phyloP scores from a whole-genome alignment of 192 early-diverging fungal species.

The Dimargaris cristalligena region DNA sequence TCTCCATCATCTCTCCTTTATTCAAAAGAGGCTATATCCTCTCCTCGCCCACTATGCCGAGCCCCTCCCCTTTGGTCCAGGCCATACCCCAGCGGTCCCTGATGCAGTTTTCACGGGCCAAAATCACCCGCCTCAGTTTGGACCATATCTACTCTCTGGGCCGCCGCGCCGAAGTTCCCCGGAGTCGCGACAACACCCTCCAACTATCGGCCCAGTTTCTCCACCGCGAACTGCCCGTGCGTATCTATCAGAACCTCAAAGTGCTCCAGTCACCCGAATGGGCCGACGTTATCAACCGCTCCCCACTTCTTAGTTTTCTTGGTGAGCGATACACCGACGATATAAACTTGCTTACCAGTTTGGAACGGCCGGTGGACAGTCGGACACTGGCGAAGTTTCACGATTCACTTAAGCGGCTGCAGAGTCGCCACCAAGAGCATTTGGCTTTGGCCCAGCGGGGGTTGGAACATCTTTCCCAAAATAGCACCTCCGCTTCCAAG shows the following conservation, averaged over 20 bases:
- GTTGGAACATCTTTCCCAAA: conserved; percentile 24
- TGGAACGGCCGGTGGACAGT: conserved; percentile 18
- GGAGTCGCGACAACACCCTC: conserved; percentile 6
- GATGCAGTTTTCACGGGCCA: neutral
- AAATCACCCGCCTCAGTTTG: neutral
- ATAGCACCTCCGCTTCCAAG: conserved; percentile 23
- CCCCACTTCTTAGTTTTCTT: conserved; percentile 28
- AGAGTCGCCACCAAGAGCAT: conserved; percentile 18
- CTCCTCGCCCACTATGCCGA: neutral
- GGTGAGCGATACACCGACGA: conserved; percentile 32
- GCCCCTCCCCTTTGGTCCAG: neutral
- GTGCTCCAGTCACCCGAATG: conserved; percentile 27
- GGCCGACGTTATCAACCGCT: conserved; percentile 23
- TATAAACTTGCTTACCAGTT: conserved; percentile 22
- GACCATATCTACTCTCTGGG: conserved; percentile 4
- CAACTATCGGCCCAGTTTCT: conserved; percentile 32
- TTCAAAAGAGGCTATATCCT: no score
- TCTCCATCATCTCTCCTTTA: no score
- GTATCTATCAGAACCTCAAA: conserved; percentile 34
- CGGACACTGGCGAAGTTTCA: conserved; percentile 23
- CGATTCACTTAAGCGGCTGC: conserved; percentile 20
- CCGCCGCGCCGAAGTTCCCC: neutral
- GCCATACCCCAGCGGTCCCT: neutral
- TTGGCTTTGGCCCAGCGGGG: conserved; percentile 23
- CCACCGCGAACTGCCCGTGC: conserved; percentile 36